Evolutionary conservation across 257 asterid species (phyloP).

Genomic region (Pogostemon cablin): DNA sequence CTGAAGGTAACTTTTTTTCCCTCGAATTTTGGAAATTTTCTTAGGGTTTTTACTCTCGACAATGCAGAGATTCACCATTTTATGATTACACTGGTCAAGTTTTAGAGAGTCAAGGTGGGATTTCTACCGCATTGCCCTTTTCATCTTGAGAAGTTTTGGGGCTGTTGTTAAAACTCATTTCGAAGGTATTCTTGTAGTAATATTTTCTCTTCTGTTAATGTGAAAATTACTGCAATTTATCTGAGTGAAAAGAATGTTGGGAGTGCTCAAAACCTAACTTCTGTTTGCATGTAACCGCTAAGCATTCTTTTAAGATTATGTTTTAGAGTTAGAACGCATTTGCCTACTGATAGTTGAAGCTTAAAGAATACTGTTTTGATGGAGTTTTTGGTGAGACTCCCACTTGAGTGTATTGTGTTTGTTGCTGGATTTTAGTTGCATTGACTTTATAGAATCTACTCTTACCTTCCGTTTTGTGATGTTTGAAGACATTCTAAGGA

Average conservation of each 20-base stretch:
- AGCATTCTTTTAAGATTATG: not conserved
- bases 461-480: not conserved
- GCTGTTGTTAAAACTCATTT: not conserved
- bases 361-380: conserved; percentile 1
- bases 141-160: not conserved
- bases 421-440: not conserved
- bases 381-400: conserved; percentile 13
- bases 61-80: conserved; percentile 1
- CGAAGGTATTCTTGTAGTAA: not conserved
- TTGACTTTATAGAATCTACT: not conserved
- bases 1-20: conserved; percentile 24
- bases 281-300: not conserved
- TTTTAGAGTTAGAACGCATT: not conserved
- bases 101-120: conserved; percentile 22
- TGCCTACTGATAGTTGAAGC: not conserved
- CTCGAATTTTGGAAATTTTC: not conserved
- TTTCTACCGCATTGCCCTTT: conserved; percentile 28
- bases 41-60: conserved; percentile 34
- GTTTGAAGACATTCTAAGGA: not conserved
- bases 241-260: conserved; percentile 4
- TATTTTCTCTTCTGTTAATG: not conserved
- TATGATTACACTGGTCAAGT: not conserved
- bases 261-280: not conserved
- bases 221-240: conserved; percentile 16
- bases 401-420: conserved; percentile 3